These are phyloP conservation scores for Pseudopithomyces maydicus DNA, from an alignment of 2,329 filamentous ascomycete species.

Conservation along the genomic window DNA sequence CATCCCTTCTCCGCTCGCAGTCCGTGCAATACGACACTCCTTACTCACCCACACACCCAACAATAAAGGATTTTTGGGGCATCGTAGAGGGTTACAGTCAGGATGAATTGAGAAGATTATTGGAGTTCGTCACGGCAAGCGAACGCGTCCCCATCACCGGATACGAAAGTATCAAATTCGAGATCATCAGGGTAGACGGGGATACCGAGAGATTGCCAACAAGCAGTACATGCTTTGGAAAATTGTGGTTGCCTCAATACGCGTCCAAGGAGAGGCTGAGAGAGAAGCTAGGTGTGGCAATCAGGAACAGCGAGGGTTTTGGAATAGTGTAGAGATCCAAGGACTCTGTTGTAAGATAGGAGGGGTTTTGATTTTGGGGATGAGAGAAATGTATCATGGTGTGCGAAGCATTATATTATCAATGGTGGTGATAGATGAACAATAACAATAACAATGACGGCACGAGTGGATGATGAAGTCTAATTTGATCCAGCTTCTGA, in stretches of 20 bases:
- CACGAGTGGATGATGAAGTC: too few species aligned
- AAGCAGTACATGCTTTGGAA: constrained; percentile 92
- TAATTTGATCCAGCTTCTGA: too few species aligned
- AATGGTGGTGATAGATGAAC: neutral
- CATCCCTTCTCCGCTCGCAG: constrained; percentile 69
- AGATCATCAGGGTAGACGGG: constrained; percentile 75
- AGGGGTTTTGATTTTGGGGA: too few species aligned
- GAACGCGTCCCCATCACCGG: constrained; percentile 90
- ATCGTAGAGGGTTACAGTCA: constrained; percentile 72
- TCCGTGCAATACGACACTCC: constrained; percentile 78
- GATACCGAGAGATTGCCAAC: constrained; percentile 72
- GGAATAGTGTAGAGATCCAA: constrained; percentile 53
- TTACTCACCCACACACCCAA: constrained; percentile 71
- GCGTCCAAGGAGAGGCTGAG: constrained; percentile 69
- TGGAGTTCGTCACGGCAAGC: constrained; percentile 95
- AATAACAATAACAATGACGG: neutral
- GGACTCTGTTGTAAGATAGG: neutral
- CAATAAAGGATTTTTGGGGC: constrained; percentile 82
- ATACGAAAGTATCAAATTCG: constrained; percentile 79
- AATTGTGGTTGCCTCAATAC: constrained; percentile 84
- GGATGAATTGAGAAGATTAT: constrained; percentile 72
- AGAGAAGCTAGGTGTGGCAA: constrained; percentile 78
- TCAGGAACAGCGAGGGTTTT: constrained; percentile 89
- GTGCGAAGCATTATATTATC: too few species aligned
- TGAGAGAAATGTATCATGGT: too few species aligned